Conservation (phyloP, 805 yeast species). For the Lachancea mirantina region DNA sequence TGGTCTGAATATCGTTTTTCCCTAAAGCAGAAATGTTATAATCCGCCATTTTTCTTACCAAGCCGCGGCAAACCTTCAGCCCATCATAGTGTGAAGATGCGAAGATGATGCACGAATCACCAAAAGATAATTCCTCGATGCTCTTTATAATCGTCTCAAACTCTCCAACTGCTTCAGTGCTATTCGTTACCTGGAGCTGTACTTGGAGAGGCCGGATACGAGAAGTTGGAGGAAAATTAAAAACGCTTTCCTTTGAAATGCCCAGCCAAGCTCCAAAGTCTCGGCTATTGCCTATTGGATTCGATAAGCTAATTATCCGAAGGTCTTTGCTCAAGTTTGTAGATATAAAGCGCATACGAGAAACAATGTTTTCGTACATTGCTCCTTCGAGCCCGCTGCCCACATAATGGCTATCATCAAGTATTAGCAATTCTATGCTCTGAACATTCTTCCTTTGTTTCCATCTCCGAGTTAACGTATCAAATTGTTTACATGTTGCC, state of each 20-base stretch:
- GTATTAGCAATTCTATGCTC: constrained; percentile 57
- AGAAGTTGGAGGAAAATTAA: constrained; percentile 62
- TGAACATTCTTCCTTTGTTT: constrained; percentile 66
- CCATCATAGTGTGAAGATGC: no score
- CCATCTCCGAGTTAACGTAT: constrained; percentile 72
- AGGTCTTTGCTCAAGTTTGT: constrained; percentile 51
- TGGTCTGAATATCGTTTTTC: neutral
- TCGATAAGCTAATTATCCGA: constrained; percentile 63
- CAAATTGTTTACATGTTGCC: constrained; percentile 77
- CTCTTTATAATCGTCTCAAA: no score
- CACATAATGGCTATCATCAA: constrained; percentile 65
- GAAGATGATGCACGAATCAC: no score
- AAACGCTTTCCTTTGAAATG: constrained; percentile 49
- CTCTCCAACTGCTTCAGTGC: constrained; percentile 14
- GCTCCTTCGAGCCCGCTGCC: constrained; percentile 54
- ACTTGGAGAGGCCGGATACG: constrained; percentile 52
- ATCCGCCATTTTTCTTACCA: constrained; percentile 3
- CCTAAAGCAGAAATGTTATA: constrained; percentile 35
- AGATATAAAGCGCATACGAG: constrained; percentile 66
- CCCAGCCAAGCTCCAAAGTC: constrained; percentile 89
- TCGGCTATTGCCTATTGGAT: constrained; percentile 63
- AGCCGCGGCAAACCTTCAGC: no score
- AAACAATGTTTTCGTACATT: constrained; percentile 58
- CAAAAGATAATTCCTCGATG: no score
- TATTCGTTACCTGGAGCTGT: constrained; percentile 44